Base-by-base conservation (phyloP, 2,329 filamentous ascomycete species). In the Colletotrichum somersetense region DNA sequence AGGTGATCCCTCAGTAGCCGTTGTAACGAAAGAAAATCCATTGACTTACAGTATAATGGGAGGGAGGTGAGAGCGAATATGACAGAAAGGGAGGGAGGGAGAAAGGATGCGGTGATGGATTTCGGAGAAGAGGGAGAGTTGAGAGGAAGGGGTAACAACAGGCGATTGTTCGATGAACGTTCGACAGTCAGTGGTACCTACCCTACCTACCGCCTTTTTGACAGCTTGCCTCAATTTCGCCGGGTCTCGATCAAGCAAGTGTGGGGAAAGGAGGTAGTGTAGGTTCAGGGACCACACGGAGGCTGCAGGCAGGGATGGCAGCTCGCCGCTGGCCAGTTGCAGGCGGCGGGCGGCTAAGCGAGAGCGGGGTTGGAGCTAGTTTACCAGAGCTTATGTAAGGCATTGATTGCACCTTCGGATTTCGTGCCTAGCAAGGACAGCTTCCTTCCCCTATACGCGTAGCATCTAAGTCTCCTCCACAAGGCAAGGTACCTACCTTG, bases 171-270 rank as follows among this genome's bases (percentile, higher is more conserved):
- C 56, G 55, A 70, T 57, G 35, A 73, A 73, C 61, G 38, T 66
- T 53, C 67, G 55, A 73, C 61, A 57, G 50, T 70, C 64, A 56
- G 44, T 46, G 20, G 12, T 20, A 46, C 20, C 44, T 61, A 66
- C 74, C 75, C 76, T 20, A 46, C 20, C 44, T 61, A 66, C 74
- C 75, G 76, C 72, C 76, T 77, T 77, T 80, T 78, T 76, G 78
- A 81, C 79, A 81, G 76, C 78, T 80, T 80, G 78, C 79, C 78
- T 75, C 76, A 79, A 74, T 74, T 74, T 74, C 65, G 73, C 58
- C 72, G 62, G 59, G 64, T 53, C 64, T 63, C 62, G 72, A 73
- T 62, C 65, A 63, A 53, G 53, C 67, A 74, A 58, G 59, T 79
- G 78, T 80, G 79, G 78, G 78, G 78, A 72, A 74, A 67, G 63